Conservation (phyloP, 495 filamentous ascomycete species). For the Geopyxis carbonaria region DNA sequence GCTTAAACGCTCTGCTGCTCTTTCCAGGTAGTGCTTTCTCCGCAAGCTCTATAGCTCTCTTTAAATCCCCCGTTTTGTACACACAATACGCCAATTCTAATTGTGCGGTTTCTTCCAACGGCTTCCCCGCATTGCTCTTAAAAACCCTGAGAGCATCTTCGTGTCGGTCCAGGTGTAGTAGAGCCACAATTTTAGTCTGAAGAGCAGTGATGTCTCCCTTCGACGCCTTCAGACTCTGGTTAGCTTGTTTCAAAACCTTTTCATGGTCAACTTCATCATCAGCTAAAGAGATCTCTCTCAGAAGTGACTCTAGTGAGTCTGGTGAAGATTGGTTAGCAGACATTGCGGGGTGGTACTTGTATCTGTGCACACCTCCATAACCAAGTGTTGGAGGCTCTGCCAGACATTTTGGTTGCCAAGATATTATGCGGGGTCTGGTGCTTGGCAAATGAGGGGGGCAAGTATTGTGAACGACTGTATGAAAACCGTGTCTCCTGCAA, state of each 20-base stretch:
- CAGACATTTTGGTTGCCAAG: neutral
- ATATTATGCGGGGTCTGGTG: neutral
- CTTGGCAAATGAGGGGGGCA: neutral
- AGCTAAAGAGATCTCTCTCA: conserved; percentile 30
- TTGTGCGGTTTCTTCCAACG: conserved; percentile 44
- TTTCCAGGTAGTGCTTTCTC: conserved; percentile 21
- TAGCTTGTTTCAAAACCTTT: conserved; percentile 51
- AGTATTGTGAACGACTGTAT: too few species aligned
- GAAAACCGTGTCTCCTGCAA: conserved; percentile 1
- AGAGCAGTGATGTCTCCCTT: conserved; percentile 50
- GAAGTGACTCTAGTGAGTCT: conserved; percentile 19
- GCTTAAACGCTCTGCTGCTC: conserved; percentile 45
- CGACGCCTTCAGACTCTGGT: conserved; percentile 46
- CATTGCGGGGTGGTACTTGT: conserved; percentile 1
- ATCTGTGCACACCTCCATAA: neutral
- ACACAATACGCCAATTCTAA: conserved; percentile 82
- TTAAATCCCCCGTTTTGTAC: conserved; percentile 68
- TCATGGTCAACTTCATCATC: conserved; percentile 64
- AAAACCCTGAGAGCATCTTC: conserved; percentile 70
- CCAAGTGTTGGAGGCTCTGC: neutral
- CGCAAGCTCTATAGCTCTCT: conserved; percentile 43
- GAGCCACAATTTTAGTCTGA: conserved; percentile 63
- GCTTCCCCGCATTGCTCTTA: conserved; percentile 45
- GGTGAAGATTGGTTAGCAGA: conserved; percentile 13
- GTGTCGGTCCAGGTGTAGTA: conserved; percentile 86